Percentiles rank a stretch among this genome's conserved stretches.
These are phyloP conservation scores for Colletotrichum theobromicola DNA, from an alignment of 2,329 filamentous ascomycete species.

Conservation along the genomic window DNA sequence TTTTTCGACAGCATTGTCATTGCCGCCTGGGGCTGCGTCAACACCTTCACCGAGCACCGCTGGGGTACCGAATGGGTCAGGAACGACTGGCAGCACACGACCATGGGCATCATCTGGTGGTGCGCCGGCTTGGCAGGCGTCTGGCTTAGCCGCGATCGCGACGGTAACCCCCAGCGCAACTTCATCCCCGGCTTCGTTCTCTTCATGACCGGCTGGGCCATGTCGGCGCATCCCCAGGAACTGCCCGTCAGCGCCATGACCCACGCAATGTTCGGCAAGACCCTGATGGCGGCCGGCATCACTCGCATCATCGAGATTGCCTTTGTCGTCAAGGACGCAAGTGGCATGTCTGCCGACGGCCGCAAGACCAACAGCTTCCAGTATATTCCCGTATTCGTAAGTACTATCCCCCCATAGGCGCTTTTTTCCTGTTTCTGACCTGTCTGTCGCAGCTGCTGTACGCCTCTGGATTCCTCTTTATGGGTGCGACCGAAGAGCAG, in stretches of 20 bases:
- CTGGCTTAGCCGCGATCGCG: constrained; percentile 85
- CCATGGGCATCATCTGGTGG: constrained; percentile 99
- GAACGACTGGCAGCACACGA: constrained; percentile 97
- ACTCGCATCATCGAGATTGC: constrained; percentile 89
- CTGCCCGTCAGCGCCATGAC: constrained; percentile 86
- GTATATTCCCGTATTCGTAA: constrained; percentile 58
- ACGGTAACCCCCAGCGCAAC: constrained; percentile 89
- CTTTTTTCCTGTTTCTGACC: not conserved
- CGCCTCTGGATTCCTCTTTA: constrained; percentile 93
- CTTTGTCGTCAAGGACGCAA: constrained; percentile 81
- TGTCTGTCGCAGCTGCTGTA: constrained; percentile 72
- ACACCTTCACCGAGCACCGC: constrained; percentile 96
- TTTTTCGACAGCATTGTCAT: constrained; percentile 96
- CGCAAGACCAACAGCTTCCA: constrained; percentile 69
- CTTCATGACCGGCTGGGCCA: constrained; percentile 90
- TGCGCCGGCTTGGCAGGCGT: constrained; percentile 88
- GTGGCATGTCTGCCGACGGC: constrained; percentile 69
- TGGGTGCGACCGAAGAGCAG: constrained; percentile 97
- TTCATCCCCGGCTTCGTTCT: constrained; percentile 92
- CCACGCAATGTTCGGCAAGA: constrained; percentile 91
- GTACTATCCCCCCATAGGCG: constrained; percentile 37
- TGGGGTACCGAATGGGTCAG: constrained; percentile 90
- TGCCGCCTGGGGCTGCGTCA: constrained; percentile 93
- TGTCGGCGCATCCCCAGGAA: constrained; percentile 89
- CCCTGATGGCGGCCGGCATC: constrained; percentile 86